phyloP scores from a whole-genome alignment of 2,329 filamentous ascomycete genomes.

The Sporothrix euskadiensis region DNA sequence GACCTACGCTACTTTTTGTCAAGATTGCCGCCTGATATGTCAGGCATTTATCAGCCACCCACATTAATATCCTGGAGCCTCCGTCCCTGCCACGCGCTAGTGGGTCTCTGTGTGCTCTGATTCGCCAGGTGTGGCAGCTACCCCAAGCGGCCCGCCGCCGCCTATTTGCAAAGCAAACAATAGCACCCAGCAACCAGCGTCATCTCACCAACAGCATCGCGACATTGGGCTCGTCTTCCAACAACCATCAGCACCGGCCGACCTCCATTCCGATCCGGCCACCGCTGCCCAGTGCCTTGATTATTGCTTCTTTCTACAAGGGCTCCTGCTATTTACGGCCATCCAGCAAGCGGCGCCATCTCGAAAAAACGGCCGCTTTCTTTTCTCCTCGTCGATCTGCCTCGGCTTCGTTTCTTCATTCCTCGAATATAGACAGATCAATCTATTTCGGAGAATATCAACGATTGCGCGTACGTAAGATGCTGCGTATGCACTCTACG shows the following conservation, averaged over 20 bases:
- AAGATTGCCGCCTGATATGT: conserved; percentile 25
- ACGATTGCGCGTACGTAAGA: not conserved
- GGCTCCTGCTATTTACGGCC: not conserved
- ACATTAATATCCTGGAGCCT: conserved; percentile 10
- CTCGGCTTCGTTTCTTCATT: not conserved
- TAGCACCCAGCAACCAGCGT: not conserved
- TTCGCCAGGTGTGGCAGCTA: conserved; percentile 20
- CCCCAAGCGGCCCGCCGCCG: conserved; percentile 15
- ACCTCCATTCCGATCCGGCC: not conserved
- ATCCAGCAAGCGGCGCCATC: no score
- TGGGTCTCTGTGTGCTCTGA: not conserved
- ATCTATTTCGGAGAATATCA: conserved; percentile 18
- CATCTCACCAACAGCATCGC: conserved; percentile 13
- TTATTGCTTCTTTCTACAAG: no score
- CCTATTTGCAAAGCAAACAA: conserved; percentile 13
- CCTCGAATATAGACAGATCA: not conserved
- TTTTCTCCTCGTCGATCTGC: not conserved
- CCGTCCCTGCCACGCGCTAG: conserved; percentile 1
- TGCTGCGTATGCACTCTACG: conserved; percentile 20
- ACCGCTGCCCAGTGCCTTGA: not conserved
- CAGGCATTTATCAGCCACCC: conserved; percentile 22
- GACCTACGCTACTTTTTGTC: not conserved
- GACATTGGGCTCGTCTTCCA: not conserved
- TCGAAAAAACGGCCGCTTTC: not conserved
- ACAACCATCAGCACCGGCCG: conserved; percentile 4